Evolutionary conservation across 495 filamentous ascomycete species (phyloP), one percentile per base, ranked within the genome.

Genomic region (Aspergillus nanangensis): DNA sequence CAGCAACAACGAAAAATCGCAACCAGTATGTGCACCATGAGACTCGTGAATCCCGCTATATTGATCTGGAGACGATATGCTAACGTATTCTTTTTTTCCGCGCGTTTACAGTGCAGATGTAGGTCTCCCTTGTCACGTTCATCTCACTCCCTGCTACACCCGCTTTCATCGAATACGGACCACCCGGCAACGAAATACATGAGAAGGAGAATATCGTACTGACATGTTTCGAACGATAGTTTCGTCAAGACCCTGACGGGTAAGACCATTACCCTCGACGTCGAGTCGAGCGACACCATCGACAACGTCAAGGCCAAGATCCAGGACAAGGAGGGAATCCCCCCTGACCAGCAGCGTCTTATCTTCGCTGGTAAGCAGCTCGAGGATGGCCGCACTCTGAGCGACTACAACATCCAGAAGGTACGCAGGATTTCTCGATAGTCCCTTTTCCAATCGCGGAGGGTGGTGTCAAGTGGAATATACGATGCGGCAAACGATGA

Each of bases 331-430:
- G 93, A 98, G 75, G 93, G 93, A 60, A 98, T 98, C 63, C 93
- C 93, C 53, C 93, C 93, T 50, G 93, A 97, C 74, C 93, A 97
- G 76, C 93, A 98, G 81, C 92, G 93, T 57, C 76, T 98, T 76
- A 98, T 98, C 81, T 98, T 98, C 71, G 93, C 93, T 57, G 93
- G 93, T 71, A 98, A 98, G 83, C 93, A 98, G 78, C 85, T 98
- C 52, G 93, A 98, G 84, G 93, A 98, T 79, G 93, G 93, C 74
- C 87, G 93, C 62, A 98, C 93, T 51, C 82, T 98, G 56, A 90
- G 84, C 65, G 93, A 98, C 76, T 98, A 98, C 84, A 98, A 98
- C 80, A 98, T 98, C 76, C 93, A 98, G 81, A 98, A 98, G 86
- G 89, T 92, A 76, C 66, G 82, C 61, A 45, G 48, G 38, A 40